Base-by-base conservation (phyloP, 2,329 filamentous ascomycete species). In the Pestalotiopsis sp. region DNA sequence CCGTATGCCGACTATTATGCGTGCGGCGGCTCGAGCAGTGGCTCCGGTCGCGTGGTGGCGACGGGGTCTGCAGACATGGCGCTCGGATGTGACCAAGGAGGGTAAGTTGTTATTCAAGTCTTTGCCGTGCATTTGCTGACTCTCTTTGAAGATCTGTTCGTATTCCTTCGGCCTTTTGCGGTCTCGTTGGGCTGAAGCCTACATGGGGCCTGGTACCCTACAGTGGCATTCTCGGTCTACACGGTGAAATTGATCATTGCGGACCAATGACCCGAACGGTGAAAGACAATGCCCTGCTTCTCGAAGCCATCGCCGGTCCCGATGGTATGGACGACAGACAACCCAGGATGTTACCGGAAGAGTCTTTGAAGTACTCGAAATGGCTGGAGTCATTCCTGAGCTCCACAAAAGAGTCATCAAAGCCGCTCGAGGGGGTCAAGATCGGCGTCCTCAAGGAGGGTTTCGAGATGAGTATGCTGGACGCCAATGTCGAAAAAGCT, bases 21-120 rank as follows among this genome's bases (percentile, higher is more conserved):
- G 2, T 79, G 80, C 49, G 84, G 84, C n/a, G 84, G 85, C n/a
- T 83, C 82, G 68, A 83, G 80, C 36, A 82, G 78, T 12, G 84
- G 84, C 2, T 78, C 78, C 14, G 81, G 76, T 6, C 80, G 80
- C 4, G 76, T 87, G 13, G 83, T 87, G 1, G 81, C 78, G 1
- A 73, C 70, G 3, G 76, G 75, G 2, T 72, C 71, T 7, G 77
- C 76, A 5, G 78, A 79, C 41, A 71, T 79, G 20, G 78, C 77
- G 7, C 71, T 80, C 36, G 79, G 79, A 6, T 75, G 76, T 57
- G 79, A 80, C 59, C 78, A 80, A 67, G 79, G 77, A 23, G 79
- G 78, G 11, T 78, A 75, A 64, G 77, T 80, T 31, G 31, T 31
- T 9, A 2, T 31, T 31, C 1, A 38, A 36, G 2, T 2, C 2